Percentiles rank a stretch among this genome's conserved stretches.
Evolutionary conservation across 2,329 filamentous ascomycete species (phyloP).

Genomic region (Botrytis hyacinthi): DNA sequence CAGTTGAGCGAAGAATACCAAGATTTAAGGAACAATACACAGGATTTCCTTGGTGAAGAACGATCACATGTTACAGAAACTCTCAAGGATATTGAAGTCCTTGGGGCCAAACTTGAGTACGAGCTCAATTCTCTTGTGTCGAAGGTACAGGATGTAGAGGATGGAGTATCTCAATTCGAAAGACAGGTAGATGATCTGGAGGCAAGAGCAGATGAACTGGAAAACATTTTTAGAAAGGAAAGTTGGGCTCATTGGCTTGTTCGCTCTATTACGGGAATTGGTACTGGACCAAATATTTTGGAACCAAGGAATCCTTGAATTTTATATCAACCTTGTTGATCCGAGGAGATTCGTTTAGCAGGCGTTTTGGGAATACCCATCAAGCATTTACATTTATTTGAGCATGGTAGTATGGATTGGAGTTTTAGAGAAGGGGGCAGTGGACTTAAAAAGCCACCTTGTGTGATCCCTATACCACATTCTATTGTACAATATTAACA

Average conservation of each 20-base stretch:
- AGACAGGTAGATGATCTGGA: conserved; percentile 72
- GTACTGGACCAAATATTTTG: conserved; percentile 36
- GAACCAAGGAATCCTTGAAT: conserved; percentile 22
- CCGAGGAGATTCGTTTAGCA: conserved; percentile 12
- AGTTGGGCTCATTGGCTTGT: conserved; percentile 39
- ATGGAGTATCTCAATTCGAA: conserved; percentile 76
- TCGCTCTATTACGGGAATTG: conserved; percentile 38
- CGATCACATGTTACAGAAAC: conserved; percentile 66
- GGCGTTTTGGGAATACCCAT: conserved; percentile 24
- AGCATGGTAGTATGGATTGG: conserved; percentile 25
- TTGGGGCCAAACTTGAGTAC: conserved; percentile 86
- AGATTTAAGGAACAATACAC: conserved; percentile 62
- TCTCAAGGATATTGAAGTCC: conserved; percentile 74
- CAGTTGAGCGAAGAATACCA: conserved; percentile 70
- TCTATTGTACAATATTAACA: conserved; percentile 30
- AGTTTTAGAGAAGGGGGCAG: conserved; percentile 21
- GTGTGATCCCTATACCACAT: conserved; percentile 20
- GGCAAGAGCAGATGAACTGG: conserved; percentile 59
- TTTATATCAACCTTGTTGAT: not conserved
- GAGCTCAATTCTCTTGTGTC: conserved; percentile 78
- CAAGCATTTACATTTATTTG: conserved; percentile 17
- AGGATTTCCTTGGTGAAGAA: conserved; percentile 69
- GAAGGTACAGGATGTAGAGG: conserved; percentile 84
- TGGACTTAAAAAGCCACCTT: conserved; percentile 29
- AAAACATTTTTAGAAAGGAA: conserved; percentile 41